Evolutionary conservation across 2,329 filamentous ascomycete species (phyloP), one percentile per base, ranked within the genome.

Genomic region (Sporothrix phasma): DNA sequence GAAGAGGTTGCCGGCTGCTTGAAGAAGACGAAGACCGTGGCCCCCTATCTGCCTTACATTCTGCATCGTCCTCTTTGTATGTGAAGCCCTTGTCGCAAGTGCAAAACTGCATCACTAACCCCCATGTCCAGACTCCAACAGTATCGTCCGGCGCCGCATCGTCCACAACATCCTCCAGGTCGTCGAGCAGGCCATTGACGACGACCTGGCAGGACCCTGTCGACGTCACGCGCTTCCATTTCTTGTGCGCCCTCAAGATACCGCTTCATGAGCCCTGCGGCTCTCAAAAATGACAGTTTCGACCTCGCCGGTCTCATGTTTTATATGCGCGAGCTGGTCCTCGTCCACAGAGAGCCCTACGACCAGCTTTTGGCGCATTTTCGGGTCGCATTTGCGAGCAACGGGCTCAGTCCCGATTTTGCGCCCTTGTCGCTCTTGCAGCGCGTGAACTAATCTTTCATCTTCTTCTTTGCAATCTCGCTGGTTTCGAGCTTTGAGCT

Each of bases 231-330:
- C 34, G 31, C 31, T 56, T 39, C 51, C 51, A 56, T 3, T 56
- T 56, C 17, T 24, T 56, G 51, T 56, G 51, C 51, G 51, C 51
- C 3, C n/a, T 56, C 51, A 56, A 56, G 31, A n/a, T 56, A 39
- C 51, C 51, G 51, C 10, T 56, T 56, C n/a, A 56, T 24, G 51
- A 56, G 51, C n/a, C 51, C 19, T 8, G 8, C n/a, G 19, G 13
- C 31, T 2, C 51, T 56, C 10, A 29, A 39, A 37, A 56, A 19
- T 5, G 51, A 56, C 51, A 39, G 11, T 19, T 39, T 56, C 15
- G 31, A 56, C 31, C 51, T 56, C 11, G 15, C 10, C n/a, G 51
- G n/a, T 5, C 31, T 56, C n/a, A 56, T 56, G 51, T 31, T 15
- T n/a, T 56, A 24, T 13, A 39, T 56, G 51, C 51, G 31, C 3